Evolutionary conservation across 139 green algal species (phyloP), one percentile per base, ranked within the genome.

Genomic region (Coccomyxa sp.): DNA sequence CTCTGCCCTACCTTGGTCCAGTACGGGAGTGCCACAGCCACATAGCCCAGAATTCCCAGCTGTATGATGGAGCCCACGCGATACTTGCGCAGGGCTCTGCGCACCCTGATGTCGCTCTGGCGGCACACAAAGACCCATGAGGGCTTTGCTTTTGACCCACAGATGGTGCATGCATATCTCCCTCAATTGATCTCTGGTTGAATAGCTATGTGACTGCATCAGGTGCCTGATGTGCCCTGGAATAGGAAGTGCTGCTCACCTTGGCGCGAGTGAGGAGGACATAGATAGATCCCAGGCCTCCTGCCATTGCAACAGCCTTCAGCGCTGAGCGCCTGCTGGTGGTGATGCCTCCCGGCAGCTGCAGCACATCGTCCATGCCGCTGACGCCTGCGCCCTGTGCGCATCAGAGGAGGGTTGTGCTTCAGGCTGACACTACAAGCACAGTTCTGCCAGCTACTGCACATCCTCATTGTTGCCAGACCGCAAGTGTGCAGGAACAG

Each of bases 301-400:
- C 70, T 4, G 34, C 83, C 35, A 92, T 73, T 4, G 87, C 81
- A 4, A 50, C 34, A 18, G 89, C 54, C 77, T 91, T 89, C 10
- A 94, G 83, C n/a, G 83, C 50, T 6, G 93, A 84, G 29, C 90
- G 76, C 68, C 90, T 83, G 0, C 72, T 88, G 39, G 84, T 93
- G 76, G 70, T 71, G 78, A 88, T 87, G 33, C 87, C 87, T 6
- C 37, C 83, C 1, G 88, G 88, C 36, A 92, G 80, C 6, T 71
- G 10, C 36, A 92, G 81, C 3, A 16, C 31, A 24, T 39, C 50
- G n/a, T 89, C 74, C 35, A 92, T 76, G 77, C 77, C 89, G 58
- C 16, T 73, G 70, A 79, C 70, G 36, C 35, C 75, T 36, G 9
- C 24, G 31, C 69, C 31, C 31, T 39, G 69, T 31, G 8, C 64